phyloP scores from a whole-genome alignment of 2,329 filamentous ascomycete genomes.

The Trematosphaeria pertusa region DNA sequence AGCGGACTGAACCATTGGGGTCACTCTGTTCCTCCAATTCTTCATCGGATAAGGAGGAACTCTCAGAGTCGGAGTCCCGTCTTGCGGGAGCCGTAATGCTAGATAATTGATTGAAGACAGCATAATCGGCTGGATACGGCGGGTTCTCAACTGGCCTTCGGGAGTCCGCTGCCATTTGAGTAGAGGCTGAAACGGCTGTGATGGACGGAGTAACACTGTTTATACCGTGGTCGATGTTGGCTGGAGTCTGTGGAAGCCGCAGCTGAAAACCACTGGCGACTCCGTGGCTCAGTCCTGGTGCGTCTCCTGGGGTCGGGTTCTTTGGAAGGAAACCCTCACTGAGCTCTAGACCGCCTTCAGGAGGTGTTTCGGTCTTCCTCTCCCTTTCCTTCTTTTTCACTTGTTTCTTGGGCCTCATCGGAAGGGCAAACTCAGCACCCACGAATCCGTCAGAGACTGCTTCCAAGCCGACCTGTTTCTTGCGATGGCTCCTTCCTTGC shows the following conservation, averaged over 20 bases:
- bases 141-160: too few species aligned
- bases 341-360: neutral
- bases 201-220: too few species aligned
- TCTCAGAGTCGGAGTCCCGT: conserved; percentile 1
- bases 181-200: too few species aligned
- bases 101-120: conserved; percentile 14
- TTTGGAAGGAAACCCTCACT: neutral
- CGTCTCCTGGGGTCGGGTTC: too few species aligned
- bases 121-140: too few species aligned
- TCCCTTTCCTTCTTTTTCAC: neutral
- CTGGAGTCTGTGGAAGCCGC: too few species aligned
- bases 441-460: conserved; percentile 11
- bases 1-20: neutral
- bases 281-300: too few species aligned
- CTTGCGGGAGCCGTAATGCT: conserved; percentile 16
- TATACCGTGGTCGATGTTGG: too few species aligned
- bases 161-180: too few species aligned
- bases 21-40: conserved; percentile 5
- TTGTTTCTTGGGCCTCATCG: conserved; percentile 1
- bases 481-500: neutral
- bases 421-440: conserved; percentile 1
- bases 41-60: too few species aligned
- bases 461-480: neutral
- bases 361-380: neutral
- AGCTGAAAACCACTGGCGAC: too few species aligned